Base-by-base conservation (phyloP, 768 basidiomycete genomes). In the Aureoboletus auriporus region DNA sequence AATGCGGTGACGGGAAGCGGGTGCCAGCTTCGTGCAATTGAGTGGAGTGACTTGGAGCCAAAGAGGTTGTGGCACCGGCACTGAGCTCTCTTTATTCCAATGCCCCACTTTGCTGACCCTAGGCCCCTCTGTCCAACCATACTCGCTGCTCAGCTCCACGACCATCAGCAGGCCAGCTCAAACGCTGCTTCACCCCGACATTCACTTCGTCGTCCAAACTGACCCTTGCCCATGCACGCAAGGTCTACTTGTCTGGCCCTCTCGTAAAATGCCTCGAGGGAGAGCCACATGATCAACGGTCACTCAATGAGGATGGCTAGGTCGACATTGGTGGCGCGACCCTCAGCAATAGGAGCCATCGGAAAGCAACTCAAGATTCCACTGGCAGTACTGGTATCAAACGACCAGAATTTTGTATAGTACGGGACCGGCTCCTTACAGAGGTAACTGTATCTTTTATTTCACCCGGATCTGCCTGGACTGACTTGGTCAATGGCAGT, bases 341-440 rank as follows among this genome's bases (percentile, higher is more conserved):
- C 17, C 75, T 94, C 57, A 91, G 89, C 57, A 75, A 37, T 94
- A 93, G 92, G 89, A 92, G n/a, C n/a, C n/a, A n/a, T n/a, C n/a
- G n/a, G n/a, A n/a, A n/a, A n/a, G n/a, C n/a, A n/a, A n/a, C n/a
- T n/a, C n/a, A n/a, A n/a, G n/a, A n/a, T n/a, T n/a, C n/a, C n/a
- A n/a, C n/a, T n/a, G n/a, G n/a, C n/a, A n/a, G n/a, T n/a, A n/a
- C n/a, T n/a, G n/a, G n/a, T n/a, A n/a, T n/a, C n/a, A n/a, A n/a
- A n/a, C n/a, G n/a, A n/a, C n/a, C n/a, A n/a, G n/a, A n/a, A n/a
- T n/a, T n/a, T n/a, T n/a, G n/a, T n/a, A n/a, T n/a, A n/a, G n/a
- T n/a, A n/a, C n/a, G n/a, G n/a, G n/a, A n/a, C n/a, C n/a, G n/a
- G n/a, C n/a, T n/a, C n/a, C n/a, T n/a, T n/a, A n/a, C n/a, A n/a